These are phyloP conservation scores for Begonia peltatifolia DNA, from an alignment of 306 rosid genomes.

Conservation along the genomic window DNA sequence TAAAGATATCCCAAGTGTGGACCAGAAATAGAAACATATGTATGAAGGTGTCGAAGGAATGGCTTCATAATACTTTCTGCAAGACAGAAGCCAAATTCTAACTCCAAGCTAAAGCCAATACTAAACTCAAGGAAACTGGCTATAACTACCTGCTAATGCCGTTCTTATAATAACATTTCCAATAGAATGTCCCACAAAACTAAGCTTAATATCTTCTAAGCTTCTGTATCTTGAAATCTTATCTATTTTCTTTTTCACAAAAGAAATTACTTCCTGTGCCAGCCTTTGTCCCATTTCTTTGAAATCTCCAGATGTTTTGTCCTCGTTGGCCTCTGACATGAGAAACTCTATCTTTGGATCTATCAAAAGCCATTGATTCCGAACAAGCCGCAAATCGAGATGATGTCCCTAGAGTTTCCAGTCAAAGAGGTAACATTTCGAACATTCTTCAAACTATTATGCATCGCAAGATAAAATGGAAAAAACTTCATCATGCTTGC, in stretches of 20 bases:
- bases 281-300: constrained; percentile 92
- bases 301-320: constrained; percentile 82
- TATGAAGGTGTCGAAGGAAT: constrained; percentile 43
- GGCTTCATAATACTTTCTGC: constrained; percentile 90
- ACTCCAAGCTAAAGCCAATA: constrained; percentile 15
- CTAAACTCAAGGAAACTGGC: constrained; percentile 9
- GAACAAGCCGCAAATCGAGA: constrained; percentile 76
- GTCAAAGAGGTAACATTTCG: background rate
- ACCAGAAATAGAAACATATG: constrained; percentile 86
- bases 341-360: constrained; percentile 78
- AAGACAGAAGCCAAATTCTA: constrained; percentile 17
- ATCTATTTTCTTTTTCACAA: constrained; percentile 68
- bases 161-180: constrained; percentile 86
- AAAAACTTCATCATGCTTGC: constrained; percentile 31
- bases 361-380: constrained; percentile 85
- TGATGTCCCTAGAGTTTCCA: constrained; percentile 71
- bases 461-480: background rate
- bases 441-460: background rate
- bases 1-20: constrained; percentile 97
- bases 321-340: constrained; percentile 89
- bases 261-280: constrained; percentile 68
- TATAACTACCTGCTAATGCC: constrained; percentile 63
- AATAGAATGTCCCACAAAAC: constrained; percentile 97
- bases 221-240: constrained; percentile 46
- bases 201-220: constrained; percentile 57